A percentile compares a stretch with the other conserved stretches of the same genome.
Evolutionary conservation across 2,329 filamentous ascomycete genomes (phyloP).

Genomic region (Rhexocercosporidium sp.): DNA sequence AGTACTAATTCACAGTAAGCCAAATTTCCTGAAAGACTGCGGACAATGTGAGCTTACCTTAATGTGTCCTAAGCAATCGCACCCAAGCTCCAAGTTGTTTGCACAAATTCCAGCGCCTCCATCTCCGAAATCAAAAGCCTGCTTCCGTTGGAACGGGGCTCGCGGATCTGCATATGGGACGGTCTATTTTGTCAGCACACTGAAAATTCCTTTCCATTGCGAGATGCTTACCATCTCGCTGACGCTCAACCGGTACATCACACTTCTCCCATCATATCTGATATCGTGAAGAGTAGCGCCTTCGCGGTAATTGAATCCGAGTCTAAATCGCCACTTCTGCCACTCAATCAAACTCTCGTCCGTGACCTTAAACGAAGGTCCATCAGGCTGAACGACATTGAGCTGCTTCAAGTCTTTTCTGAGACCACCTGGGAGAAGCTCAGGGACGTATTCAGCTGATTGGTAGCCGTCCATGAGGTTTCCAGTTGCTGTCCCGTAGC

Average conservation of each 20-base stretch:
- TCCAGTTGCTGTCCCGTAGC: slow-evolving; percentile 48
- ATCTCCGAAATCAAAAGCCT: slow-evolving; percentile 73
- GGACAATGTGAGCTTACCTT: slow-evolving; percentile 45
- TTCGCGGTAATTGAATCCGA: slow-evolving; percentile 65
- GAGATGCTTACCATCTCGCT: slow-evolving; percentile 56
- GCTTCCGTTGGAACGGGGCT: slow-evolving; percentile 67
- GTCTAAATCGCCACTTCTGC: slow-evolving; percentile 66
- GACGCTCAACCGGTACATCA: slow-evolving; percentile 62
- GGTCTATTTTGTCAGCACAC: slow-evolving; percentile 37
- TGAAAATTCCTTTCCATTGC: background rate
- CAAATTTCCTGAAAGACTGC: background rate
- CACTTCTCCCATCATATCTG: slow-evolving; percentile 61
- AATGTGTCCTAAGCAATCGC: slow-evolving; percentile 71
- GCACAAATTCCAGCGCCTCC: slow-evolving; percentile 67
- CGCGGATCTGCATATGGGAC: slow-evolving; percentile 68
- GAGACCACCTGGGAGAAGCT: slow-evolving; percentile 46
- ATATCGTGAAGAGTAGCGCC: slow-evolving; percentile 66
- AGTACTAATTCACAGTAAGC: slow-evolving; percentile 50
- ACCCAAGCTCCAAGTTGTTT: slow-evolving; percentile 70
- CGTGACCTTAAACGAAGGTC: slow-evolving; percentile 61
- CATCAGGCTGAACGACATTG: slow-evolving; percentile 66
- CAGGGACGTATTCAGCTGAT: slow-evolving; percentile 45
- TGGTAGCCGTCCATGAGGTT: slow-evolving; percentile 50
- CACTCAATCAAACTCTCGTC: slow-evolving; percentile 50
- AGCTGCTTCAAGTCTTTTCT: slow-evolving; percentile 61